phyloP scores from a whole-genome alignment of 176 grass and related monocot species.

The Lolium perenne region DNA sequence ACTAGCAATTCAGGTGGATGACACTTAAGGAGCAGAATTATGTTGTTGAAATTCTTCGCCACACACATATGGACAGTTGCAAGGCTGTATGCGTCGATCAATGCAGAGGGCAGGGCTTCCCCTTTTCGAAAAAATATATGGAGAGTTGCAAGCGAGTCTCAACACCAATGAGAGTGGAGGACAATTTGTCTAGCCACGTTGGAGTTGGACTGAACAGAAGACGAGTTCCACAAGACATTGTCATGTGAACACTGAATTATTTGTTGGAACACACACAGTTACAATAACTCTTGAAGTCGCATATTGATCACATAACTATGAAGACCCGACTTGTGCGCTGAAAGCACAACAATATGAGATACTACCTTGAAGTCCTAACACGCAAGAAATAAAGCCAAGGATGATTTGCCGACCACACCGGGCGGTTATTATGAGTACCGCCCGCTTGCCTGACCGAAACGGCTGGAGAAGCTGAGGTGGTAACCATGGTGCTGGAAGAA shows the following conservation, averaged over 20 bases:
- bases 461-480: constrained; percentile 46
- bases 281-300: constrained; percentile 9
- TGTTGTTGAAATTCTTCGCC: no score
- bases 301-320: background rate
- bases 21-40: no score
- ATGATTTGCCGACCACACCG: constrained; percentile 73
- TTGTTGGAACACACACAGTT: constrained; percentile 24
- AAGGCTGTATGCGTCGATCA: no score
- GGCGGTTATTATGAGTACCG: constrained; percentile 3
- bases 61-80: no score
- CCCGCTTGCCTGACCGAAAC: constrained; percentile 34
- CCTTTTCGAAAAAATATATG: no score
- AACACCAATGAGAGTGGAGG: no score
- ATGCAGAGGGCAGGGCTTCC: no score
- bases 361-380: constrained; percentile 37
- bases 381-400: constrained; percentile 70
- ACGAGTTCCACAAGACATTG: background rate
- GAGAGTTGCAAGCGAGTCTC: no score
- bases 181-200: no score
- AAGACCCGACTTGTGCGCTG: constrained; percentile 34
- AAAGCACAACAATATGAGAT: constrained; percentile 12
- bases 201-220: background rate
- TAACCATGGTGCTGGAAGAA: constrained; percentile 45
- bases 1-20: no score
- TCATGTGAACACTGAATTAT: background rate